These are phyloP conservation scores for Xylaria curta DNA, from an alignment of 495 filamentous ascomycete genomes.

Conservation along the genomic window DNA sequence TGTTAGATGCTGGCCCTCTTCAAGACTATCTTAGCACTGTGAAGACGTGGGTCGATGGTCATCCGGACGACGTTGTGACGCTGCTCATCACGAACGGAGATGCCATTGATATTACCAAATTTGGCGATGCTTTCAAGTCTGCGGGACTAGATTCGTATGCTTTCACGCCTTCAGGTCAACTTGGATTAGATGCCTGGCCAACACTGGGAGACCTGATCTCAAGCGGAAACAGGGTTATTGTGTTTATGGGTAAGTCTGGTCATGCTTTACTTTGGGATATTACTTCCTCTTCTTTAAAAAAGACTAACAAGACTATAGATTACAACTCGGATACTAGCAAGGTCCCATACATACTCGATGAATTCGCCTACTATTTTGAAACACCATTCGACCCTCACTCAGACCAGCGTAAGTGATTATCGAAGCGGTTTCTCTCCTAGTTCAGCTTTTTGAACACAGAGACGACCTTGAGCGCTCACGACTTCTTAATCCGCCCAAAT, in stretches of 20 bases:
- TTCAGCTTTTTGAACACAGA: neutral
- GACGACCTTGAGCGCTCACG: neutral
- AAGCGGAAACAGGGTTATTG: constrained; percentile 44
- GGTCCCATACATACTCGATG: constrained; percentile 72
- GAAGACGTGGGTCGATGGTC: constrained; percentile 67
- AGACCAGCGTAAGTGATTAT: constrained; percentile 40
- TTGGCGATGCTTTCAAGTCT: constrained; percentile 61
- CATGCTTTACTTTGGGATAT: neutral
- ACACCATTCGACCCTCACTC: constrained; percentile 68
- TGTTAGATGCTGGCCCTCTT: constrained; percentile 73
- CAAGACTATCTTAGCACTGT: constrained; percentile 68
- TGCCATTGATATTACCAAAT: constrained; percentile 64
- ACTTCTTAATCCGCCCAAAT: neutral
- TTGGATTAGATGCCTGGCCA: constrained; percentile 75
- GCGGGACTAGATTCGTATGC: constrained; percentile 67
- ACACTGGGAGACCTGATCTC: constrained; percentile 75
- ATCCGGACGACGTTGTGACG: constrained; percentile 83
- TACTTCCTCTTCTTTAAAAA: neutral
- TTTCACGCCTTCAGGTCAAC: constrained; percentile 67
- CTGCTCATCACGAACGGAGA: constrained; percentile 80
- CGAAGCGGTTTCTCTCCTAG: neutral
- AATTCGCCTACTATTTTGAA: constrained; percentile 74
- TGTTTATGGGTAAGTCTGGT: constrained; percentile 46
- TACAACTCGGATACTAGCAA: constrained; percentile 75
- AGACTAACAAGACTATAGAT: constrained; percentile 49